Conservation (phyloP, 108 stramenopile genomes). For the Cylindrotheca closterium region DNA sequence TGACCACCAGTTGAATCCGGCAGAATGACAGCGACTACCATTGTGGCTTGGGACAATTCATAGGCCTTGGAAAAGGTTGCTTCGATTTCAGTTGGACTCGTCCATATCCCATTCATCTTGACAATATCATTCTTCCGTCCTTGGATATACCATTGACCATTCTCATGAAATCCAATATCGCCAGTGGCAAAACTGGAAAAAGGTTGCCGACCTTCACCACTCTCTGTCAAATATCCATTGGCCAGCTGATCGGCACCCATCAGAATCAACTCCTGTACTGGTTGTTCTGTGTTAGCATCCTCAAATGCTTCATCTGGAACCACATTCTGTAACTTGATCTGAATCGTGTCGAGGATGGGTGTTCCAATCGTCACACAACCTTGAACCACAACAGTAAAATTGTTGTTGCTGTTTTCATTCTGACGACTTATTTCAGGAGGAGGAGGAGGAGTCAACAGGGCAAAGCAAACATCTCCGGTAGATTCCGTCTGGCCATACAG, state of each 20-base stretch:
- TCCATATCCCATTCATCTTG: conserved; percentile 43
- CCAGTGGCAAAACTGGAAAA: conserved; percentile 33
- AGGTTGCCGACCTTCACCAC: background rate
- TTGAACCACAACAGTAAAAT: conserved; percentile 4
- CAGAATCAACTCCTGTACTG: conserved; percentile 6
- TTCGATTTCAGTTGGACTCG: conserved; percentile 35
- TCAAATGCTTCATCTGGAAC: background rate
- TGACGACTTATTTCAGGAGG: conserved; percentile 20
- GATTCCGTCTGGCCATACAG: conserved; percentile 51
- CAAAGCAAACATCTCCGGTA: conserved; percentile 35
- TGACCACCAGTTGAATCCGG: too few relatives aligned
- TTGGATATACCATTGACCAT: conserved; percentile 35
- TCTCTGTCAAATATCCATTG: conserved; percentile 26
- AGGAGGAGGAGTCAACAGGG: too few relatives aligned
- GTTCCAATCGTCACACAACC: conserved; percentile 35
- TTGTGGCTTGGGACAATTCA: background rate
- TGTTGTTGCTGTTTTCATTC: background rate
- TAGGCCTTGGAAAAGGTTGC: conserved; percentile 24
- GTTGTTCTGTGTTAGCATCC: background rate
- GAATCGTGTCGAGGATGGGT: conserved; percentile 21
- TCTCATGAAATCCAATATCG: conserved; percentile 40
- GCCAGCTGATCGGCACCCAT: background rate
- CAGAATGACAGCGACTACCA: conserved; percentile 6
- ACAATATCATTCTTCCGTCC: conserved; percentile 37
- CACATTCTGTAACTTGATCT: background rate